phyloP scores from a whole-genome alignment of 768 basidiomycete genomes.

The Rhodocollybia butyracea region DNA sequence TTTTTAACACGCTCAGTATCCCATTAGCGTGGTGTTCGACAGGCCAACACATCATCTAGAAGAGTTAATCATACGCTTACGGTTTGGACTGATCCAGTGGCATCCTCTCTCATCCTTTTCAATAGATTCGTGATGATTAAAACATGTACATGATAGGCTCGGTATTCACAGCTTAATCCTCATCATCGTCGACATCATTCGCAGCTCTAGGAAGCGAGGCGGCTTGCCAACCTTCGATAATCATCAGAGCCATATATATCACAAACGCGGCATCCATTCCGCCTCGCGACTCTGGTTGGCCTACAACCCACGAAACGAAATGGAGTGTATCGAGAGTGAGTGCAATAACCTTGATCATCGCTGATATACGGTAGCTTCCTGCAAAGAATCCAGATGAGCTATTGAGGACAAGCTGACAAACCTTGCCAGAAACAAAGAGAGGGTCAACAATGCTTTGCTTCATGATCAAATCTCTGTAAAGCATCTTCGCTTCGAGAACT shows the following conservation, averaged over 20 bases:
- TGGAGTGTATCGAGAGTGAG: background rate
- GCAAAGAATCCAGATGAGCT: slow-evolving; percentile 6
- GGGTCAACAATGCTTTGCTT: slow-evolving; percentile 25
- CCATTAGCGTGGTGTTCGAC: too few relatives aligned
- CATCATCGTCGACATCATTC: background rate
- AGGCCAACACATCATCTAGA: too few relatives aligned
- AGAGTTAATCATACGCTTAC: too few relatives aligned
- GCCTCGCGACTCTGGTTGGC: background rate
- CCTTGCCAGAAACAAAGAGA: slow-evolving; percentile 24
- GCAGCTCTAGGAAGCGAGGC: background rate
- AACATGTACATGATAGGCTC: too few relatives aligned
- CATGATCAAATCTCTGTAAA: background rate
- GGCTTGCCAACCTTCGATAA: background rate
- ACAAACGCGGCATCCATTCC: background rate
- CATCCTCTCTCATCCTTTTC: too few relatives aligned
- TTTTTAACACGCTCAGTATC: too few relatives aligned
- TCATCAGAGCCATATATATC: background rate
- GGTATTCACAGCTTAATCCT: background rate
- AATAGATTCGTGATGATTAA: too few relatives aligned
- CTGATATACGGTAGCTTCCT: background rate
- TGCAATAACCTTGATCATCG: background rate
- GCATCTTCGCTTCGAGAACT: background rate
- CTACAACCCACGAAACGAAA: background rate
- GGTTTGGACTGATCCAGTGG: too few relatives aligned
- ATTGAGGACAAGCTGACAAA: slow-evolving; percentile 23